A percentile compares a stretch with the other conserved stretches of the same genome.
Conservation (phyloP, 768 basidiomycete species). For the Sarcomyxa edulis region DNA sequence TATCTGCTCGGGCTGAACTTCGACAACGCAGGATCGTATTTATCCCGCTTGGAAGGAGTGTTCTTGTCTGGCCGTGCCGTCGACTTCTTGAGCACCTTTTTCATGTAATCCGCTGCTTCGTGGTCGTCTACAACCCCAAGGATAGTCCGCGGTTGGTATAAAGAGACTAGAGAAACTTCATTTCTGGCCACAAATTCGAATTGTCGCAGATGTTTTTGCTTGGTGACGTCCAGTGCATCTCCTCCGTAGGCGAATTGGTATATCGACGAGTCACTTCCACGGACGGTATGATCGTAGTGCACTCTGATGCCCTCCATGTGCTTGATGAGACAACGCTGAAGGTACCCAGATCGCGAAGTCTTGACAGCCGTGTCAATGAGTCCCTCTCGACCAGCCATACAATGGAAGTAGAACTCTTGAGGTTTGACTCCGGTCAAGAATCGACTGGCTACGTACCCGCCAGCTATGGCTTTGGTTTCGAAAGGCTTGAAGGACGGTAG, state of each 20-base stretch:
- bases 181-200: slow-evolving; percentile 94
- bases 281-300: slow-evolving; percentile 97
- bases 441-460: slow-evolving; percentile 96
- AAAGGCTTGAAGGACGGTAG: slow-evolving; percentile 95
- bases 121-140: slow-evolving; percentile 56
- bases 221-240: slow-evolving; percentile 93
- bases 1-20: slow-evolving; percentile 72
- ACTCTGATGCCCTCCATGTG: slow-evolving; percentile 95
- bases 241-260: slow-evolving; percentile 98
- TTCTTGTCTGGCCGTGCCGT: slow-evolving; percentile 34
- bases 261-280: slow-evolving; percentile 88
- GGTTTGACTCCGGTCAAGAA: slow-evolving; percentile 98
- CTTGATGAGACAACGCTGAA: slow-evolving; percentile 97
- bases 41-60: slow-evolving; percentile 46
- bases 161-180: slow-evolving; percentile 68
- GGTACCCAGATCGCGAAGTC: slow-evolving; percentile 95
- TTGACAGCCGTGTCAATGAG: slow-evolving; percentile 99
- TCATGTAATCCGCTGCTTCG: slow-evolving; percentile 76
- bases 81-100: slow-evolving; percentile 79
- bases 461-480: slow-evolving; percentile 97
- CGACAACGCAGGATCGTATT: slow-evolving; percentile 68
- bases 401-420: slow-evolving; percentile 99
- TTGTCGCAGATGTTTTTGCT: slow-evolving; percentile 90
- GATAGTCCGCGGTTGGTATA: slow-evolving; percentile 58
- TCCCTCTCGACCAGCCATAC: slow-evolving; percentile 99